Percentiles rank a stretch among this genome's conserved stretches.
Evolutionary conservation across 1,284 basidiomycete species (phyloP).

Genomic region (Meira nashicola): DNA sequence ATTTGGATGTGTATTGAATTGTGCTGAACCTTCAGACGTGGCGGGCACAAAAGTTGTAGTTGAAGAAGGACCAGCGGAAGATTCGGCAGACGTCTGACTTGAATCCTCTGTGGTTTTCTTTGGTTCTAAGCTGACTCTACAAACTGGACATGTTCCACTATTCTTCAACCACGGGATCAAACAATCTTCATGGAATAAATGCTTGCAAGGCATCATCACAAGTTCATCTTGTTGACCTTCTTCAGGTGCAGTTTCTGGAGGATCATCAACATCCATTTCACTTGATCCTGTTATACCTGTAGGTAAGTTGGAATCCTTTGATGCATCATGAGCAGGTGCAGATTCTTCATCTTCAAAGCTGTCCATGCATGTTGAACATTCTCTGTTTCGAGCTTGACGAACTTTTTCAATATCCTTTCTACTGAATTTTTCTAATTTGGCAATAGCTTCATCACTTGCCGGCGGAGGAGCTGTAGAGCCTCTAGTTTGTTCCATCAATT

Average conservation of each 20-base stretch:
- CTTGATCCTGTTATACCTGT: not conserved
- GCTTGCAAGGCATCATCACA: conserved; percentile 36
- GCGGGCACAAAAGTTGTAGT: not conserved
- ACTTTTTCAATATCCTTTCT: conserved; percentile 19
- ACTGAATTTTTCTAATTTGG: conserved; percentile 29
- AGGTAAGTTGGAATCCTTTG: not conserved
- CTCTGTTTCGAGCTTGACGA: conserved; percentile 30
- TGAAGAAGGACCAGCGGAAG: conserved; percentile 1
- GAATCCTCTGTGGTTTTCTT: conserved; percentile 7
- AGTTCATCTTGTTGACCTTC: conserved; percentile 33
- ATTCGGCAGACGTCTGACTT: not conserved
- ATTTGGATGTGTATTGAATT: not conserved
- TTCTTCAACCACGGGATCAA: conserved; percentile 40
- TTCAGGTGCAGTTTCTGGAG: conserved; percentile 13
- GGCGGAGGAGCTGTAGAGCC: conserved; percentile 34
- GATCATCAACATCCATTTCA: conserved; percentile 15
- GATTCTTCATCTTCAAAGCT: conserved; percentile 21
- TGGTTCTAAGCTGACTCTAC: conserved; percentile 17
- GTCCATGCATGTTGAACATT: conserved; percentile 46
- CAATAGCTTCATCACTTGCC: conserved; percentile 36
- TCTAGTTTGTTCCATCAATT: conserved; percentile 45
- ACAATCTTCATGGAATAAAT: conserved; percentile 43
- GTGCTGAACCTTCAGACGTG: not conserved
- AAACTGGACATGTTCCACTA: conserved; percentile 45
- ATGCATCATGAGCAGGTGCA: not conserved